Conservation (phyloP, 2,329 filamentous ascomycete species). For the Alternaria novae-zelandiae region DNA sequence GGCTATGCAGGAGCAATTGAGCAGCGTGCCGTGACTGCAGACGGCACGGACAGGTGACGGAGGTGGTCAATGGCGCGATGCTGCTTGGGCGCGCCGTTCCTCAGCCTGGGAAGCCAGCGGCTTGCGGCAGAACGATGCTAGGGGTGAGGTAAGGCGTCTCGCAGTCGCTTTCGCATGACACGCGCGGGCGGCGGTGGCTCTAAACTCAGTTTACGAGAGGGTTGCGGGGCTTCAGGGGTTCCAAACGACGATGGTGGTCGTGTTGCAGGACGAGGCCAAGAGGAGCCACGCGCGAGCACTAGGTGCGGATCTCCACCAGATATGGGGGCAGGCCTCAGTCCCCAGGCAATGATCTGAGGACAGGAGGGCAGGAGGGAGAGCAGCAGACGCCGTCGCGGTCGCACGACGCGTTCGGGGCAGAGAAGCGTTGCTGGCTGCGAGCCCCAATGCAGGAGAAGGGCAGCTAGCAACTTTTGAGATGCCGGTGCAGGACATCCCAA, state of each 20-base stretch:
- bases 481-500: conserved; percentile 14
- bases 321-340: background rate
- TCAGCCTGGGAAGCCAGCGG: conserved; percentile 2
- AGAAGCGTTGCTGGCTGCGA: background rate
- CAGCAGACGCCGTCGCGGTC: background rate
- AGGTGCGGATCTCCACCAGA: conserved; percentile 9
- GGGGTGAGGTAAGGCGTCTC: conserved; percentile 15
- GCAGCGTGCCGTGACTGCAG: conserved; percentile 14
- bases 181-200: conserved; percentile 23
- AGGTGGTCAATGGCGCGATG: conserved; percentile 14
- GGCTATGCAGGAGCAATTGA: conserved; percentile 17
- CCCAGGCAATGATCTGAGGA: background rate
- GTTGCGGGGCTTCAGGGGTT: conserved; percentile 21
- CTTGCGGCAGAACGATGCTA: conserved; percentile 3
- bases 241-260: conserved; percentile 26
- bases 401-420: conserved; percentile 4
- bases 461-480: conserved; percentile 16
- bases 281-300: conserved; percentile 24
- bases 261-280: conserved; percentile 22
- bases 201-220: conserved; percentile 19
- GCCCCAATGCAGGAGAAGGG: conserved; percentile 14
- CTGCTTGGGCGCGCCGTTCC: conserved; percentile 7
- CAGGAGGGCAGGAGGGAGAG: background rate
- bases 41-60: conserved; percentile 13
- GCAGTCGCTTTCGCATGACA: conserved; percentile 31